Evolutionary conservation across 352 stramenopile species (phyloP), one percentile per base, ranked within the genome.

Genomic region (Plasmopara muralis): DNA sequence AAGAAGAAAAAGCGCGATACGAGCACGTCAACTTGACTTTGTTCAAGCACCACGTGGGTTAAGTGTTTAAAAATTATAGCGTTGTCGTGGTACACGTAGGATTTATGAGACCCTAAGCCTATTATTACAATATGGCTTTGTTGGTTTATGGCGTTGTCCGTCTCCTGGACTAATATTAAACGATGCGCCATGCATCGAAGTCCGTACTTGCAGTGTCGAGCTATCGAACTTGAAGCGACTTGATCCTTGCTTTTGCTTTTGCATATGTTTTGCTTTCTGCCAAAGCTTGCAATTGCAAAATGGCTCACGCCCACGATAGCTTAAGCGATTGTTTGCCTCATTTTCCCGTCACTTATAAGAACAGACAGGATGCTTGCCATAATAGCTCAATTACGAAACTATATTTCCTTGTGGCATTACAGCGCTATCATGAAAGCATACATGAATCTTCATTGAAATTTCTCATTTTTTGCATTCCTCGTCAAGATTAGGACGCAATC

Each of bases 1-100:
- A 25, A 25, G 20, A 1, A 25, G 20, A 49, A 33, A 48, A 31
- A 52, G 37, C 47, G 51, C 31, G 12, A 15, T 41, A 52, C 34
- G 15, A 51, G 25, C 1, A 3, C 10, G 14, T 20, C 53, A 47
- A 60, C 47, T 39, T 6, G 6, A 35, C 5, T 1, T 12, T 12
- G 10, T 35, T 5, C 31, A 35, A 35, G 10, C 7, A 35, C 7
- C 10, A 3, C 2, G 1, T 12, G 31, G 7, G 10, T 2, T 8
- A 12, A 8, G 10, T 35, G 2, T 12, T 25, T 25, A 3, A 3
- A 3, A 3, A 3, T 25, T 3, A 25, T 3, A 3, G 20, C 20
- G 20, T 25, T 1, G 20, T 25, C 20, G 20, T 25, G 20, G 20
- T 25, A 3, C 20, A 25, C 20, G 20, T 25, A 3, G 3, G 20